Conservation (phyloP, 768 basidiomycete genomes). For the Pholiota conissans region DNA sequence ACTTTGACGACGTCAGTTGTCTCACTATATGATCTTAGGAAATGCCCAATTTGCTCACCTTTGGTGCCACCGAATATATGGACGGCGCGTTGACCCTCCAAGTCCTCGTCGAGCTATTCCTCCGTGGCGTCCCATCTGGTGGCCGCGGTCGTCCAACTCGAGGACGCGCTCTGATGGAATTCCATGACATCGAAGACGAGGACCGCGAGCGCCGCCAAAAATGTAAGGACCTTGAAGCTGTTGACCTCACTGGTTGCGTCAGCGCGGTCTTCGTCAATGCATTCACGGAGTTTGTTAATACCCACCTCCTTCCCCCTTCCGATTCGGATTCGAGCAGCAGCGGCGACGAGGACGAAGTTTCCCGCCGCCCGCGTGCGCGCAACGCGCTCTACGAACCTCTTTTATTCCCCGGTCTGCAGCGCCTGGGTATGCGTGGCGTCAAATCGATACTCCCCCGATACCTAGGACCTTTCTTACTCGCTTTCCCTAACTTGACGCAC, state of each 20-base stretch:
- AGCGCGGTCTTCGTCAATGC: slow-evolving; percentile 87
- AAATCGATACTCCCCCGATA: slow-evolving; percentile 72
- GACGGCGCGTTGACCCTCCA: slow-evolving; percentile 85
- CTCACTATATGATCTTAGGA: slow-evolving; percentile 53
- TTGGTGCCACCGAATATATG: slow-evolving; percentile 99
- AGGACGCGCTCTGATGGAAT: slow-evolving; percentile 52
- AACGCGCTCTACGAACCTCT: slow-evolving; percentile 49
- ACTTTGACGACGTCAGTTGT: slow-evolving; percentile 12
- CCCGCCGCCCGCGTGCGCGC: slow-evolving; percentile 31
- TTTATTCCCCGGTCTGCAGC: slow-evolving; percentile 66
- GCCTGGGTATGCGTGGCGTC: slow-evolving; percentile 80
- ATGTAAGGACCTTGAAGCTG: slow-evolving; percentile 79
- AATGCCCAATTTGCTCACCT: slow-evolving; percentile 80
- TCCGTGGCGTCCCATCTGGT: slow-evolving; percentile 76
- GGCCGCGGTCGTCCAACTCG: slow-evolving; percentile 69
- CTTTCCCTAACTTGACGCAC: slow-evolving; percentile 85
- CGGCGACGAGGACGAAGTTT: slow-evolving; percentile 43
- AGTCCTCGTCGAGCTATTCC: slow-evolving; percentile 87
- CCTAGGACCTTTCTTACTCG: slow-evolving; percentile 71
- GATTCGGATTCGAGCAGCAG: slow-evolving; percentile 41
- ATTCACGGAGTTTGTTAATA: slow-evolving; percentile 78
- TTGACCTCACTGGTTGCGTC: slow-evolving; percentile 95
- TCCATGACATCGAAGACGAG: slow-evolving; percentile 68
- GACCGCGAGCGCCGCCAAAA: slow-evolving; percentile 73
- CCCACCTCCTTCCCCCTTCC: slow-evolving; percentile 49